These are phyloP conservation scores for Cudoniella acicularis DNA, from an alignment of 495 filamentous ascomycete species.

Conservation along the genomic window DNA sequence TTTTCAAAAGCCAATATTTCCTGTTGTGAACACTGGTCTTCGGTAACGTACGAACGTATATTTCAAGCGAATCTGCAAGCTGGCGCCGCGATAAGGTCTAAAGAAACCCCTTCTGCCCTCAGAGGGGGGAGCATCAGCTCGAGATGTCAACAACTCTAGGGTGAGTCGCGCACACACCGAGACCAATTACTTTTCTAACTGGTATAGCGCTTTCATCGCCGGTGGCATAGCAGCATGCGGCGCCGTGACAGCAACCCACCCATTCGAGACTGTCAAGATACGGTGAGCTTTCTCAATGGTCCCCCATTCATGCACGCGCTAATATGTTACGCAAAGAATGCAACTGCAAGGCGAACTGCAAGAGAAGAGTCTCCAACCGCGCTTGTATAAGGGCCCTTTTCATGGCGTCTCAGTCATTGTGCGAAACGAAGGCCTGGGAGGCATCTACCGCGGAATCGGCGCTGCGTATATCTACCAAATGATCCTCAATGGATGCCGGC, in stretches of 20 bases:
- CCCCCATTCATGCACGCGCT: neutral
- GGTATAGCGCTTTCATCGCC: slow-evolving; percentile 70
- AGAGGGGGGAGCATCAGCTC: slow-evolving; percentile 11
- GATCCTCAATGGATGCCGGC: slow-evolving; percentile 89
- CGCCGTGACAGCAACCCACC: slow-evolving; percentile 95
- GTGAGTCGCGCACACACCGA: slow-evolving; percentile 7
- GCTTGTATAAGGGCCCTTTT: slow-evolving; percentile 86
- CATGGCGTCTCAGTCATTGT: slow-evolving; percentile 90
- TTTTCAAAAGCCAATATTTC: no score
- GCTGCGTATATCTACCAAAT: slow-evolving; percentile 98
- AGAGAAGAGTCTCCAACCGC: slow-evolving; percentile 72
- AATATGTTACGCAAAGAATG: slow-evolving; percentile 51
- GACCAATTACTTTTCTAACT: neutral
- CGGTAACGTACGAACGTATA: neutral
- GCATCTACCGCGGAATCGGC: slow-evolving; percentile 84
- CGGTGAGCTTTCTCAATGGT: slow-evolving; percentile 48
- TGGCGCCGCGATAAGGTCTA: slow-evolving; percentile 15
- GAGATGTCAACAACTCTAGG: slow-evolving; percentile 28
- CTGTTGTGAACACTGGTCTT: no score
- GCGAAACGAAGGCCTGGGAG: slow-evolving; percentile 82
- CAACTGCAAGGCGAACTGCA: slow-evolving; percentile 97
- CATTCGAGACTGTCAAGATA: slow-evolving; percentile 99
- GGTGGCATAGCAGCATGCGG: slow-evolving; percentile 96
- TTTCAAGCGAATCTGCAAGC: slow-evolving; percentile 6
- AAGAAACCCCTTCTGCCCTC: slow-evolving; percentile 15